Evolutionary conservation across 1,139 yeast genomes (phyloP).

Genomic region (Pneumocystis jirovecii): DNA sequence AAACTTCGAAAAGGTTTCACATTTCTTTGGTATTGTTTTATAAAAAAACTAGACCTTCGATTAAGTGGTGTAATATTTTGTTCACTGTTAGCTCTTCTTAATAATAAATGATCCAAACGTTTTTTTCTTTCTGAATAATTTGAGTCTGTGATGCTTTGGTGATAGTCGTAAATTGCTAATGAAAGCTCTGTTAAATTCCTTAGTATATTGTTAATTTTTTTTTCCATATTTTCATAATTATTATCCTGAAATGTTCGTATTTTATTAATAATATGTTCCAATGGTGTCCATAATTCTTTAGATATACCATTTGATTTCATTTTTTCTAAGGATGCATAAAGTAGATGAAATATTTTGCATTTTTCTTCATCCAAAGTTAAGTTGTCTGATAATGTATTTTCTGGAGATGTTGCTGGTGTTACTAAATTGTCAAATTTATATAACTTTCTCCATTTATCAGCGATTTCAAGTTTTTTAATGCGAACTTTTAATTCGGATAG

Average conservation of each 20-base stretch:
- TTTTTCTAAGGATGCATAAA: background rate
- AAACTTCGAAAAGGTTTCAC: background rate
- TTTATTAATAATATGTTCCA: background rate
- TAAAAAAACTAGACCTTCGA: background rate
- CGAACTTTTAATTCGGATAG: background rate
- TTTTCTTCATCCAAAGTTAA: background rate
- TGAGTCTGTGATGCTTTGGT: background rate
- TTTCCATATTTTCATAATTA: background rate
- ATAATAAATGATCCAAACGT: background rate
- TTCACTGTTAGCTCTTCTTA: background rate
- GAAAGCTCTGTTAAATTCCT: background rate
- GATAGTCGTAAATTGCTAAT: background rate
- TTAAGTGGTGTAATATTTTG: background rate
- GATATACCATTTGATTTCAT: background rate
- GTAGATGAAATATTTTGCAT: background rate
- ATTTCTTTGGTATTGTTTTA: background rate
- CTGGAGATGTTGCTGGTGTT: background rate
- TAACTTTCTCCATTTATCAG: background rate
- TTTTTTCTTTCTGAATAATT: background rate
- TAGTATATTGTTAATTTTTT: background rate
- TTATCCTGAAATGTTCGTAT: background rate
- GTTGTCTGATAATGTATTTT: background rate
- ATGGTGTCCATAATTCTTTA: background rate
- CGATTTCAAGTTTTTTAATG: background rate
- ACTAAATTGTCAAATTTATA: background rate